Conservation (phyloP, 1,284 basidiomycete species). For the Irpex rosettiformis region DNA sequence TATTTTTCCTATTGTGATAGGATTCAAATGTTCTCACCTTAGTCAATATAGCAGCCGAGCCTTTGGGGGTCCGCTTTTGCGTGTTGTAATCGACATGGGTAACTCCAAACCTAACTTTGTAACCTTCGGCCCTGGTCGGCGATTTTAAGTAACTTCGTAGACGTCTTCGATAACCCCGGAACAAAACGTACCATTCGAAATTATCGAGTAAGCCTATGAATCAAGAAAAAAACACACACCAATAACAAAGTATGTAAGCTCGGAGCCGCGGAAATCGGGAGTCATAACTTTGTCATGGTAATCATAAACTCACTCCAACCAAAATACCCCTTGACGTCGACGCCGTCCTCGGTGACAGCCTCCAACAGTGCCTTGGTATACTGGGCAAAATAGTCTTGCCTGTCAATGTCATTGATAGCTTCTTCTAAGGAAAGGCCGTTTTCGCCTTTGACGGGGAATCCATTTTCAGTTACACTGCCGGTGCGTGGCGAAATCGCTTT, state of each 20-base stretch:
- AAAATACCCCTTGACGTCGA: slow-evolving; percentile 67
- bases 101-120: slow-evolving; percentile 58
- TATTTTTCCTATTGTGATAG: neutral
- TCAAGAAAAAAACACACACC: neutral
- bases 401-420: slow-evolving; percentile 59
- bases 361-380: slow-evolving; percentile 56
- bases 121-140: slow-evolving; percentile 51
- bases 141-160: neutral
- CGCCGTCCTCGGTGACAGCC: slow-evolving; percentile 61
- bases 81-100: slow-evolving; percentile 69
- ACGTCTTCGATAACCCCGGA: neutral
- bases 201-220: slow-evolving; percentile 69
- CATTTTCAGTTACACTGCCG: slow-evolving; percentile 64
- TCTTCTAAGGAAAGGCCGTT: slow-evolving; percentile 45
- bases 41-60: slow-evolving; percentile 52
- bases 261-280: no score
- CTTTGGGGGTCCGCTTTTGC: slow-evolving; percentile 64
- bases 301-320: slow-evolving; percentile 61
- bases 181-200: slow-evolving; percentile 56
- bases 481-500: neutral
- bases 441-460: slow-evolving; percentile 70
- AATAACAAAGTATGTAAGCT: neutral
- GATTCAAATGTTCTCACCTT: slow-evolving; percentile 25
- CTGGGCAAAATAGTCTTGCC: slow-evolving; percentile 65
- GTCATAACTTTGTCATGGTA: no score